Conservation (phyloP, 257 asterid genomes). For the Solanum bulbocastanum region DNA sequence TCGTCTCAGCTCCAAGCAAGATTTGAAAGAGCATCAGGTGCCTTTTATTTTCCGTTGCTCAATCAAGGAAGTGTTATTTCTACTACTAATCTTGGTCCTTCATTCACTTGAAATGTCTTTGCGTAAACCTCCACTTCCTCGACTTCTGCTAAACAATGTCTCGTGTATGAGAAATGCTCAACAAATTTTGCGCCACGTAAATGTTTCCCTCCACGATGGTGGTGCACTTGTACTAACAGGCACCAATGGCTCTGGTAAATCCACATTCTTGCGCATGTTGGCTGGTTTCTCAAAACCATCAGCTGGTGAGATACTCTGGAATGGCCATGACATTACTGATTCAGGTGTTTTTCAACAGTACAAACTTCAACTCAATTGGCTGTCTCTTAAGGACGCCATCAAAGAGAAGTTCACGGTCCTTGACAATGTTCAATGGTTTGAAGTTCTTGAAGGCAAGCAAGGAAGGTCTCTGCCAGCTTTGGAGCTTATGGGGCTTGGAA, state of each 20-base stretch:
- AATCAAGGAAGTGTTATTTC: background rate
- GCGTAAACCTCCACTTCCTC: slow-evolving; percentile 57
- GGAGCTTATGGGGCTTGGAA: slow-evolving; percentile 84
- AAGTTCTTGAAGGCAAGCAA: slow-evolving; percentile 74
- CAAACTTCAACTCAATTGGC: slow-evolving; percentile 81
- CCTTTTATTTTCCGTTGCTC: background rate
- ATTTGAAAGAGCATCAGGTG: background rate
- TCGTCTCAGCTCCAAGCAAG: background rate
- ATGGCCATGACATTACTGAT: slow-evolving; percentile 66
- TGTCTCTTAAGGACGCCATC: slow-evolving; percentile 67
- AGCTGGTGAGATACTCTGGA: slow-evolving; percentile 79
- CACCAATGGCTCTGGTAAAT: slow-evolving; percentile 77
- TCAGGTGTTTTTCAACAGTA: slow-evolving; percentile 73
- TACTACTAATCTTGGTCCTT: background rate
- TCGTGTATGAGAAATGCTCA: slow-evolving; percentile 93
- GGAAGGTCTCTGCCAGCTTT: slow-evolving; percentile 64
- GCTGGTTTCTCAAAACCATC: slow-evolving; percentile 83
- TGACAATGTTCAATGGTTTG: slow-evolving; percentile 79
- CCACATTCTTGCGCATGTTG: slow-evolving; percentile 69
- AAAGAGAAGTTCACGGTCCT: slow-evolving; percentile 59
- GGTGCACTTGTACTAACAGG: slow-evolving; percentile 67
- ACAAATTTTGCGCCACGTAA: slow-evolving; percentile 76
- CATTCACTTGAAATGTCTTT: slow-evolving; percentile 23
- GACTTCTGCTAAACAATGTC: slow-evolving; percentile 63
- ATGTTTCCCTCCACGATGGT: slow-evolving; percentile 66